Evolutionary conservation across 2,329 filamentous ascomycete genomes (phyloP), one percentile per base, ranked within the genome.

Genomic region (Elsinoe batatas): DNA sequence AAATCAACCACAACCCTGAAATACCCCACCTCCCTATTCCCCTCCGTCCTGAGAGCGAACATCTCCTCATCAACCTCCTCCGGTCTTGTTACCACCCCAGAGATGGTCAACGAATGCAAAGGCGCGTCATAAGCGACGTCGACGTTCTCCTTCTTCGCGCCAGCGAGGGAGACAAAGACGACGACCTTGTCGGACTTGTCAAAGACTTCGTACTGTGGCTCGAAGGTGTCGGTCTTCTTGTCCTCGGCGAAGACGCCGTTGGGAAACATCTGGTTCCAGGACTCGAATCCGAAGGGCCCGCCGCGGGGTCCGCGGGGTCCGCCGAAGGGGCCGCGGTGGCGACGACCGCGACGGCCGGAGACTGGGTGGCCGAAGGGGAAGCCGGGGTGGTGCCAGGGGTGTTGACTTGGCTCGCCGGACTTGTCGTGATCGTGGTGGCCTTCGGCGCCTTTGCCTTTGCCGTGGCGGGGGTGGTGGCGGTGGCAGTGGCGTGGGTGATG

Each of bases 111-210:
- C 56, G 79, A 74, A 46, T 76, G 78, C 64, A 80, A 81, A 57
- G 88, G 84, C 0, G 80, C 76, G 61, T 91, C 82, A 80, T 86
- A 94, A 68, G 84, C 83, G 44, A 93, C 80, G 57, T 79, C 84
- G 5, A 93, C 74, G 64, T 93, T 87, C 63, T 88, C 79, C 70
- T 90, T 91, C 71, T 84, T 84, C 1, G 84, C 87, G 22, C 88
- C 88, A 0, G 89, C 87, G 0, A 94, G 76, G 1, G 87, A 84
- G 47, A 82, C 65, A 68, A 93, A 87, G 7, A 93, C 72, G 42
- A 89, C 73, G 67, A 83, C 90, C 12, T 80, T 71, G 32, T 73
- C 70, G 5, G 80, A 70, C 4, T 83, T 85, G 67, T 85, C 80
- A 74, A 91, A 93, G 60, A 91, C 72, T 67, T 94, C 88, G 56